Base-by-base conservation (phyloP, 2,329 filamentous ascomycete species). In the Cryphonectria carpinicola region DNA sequence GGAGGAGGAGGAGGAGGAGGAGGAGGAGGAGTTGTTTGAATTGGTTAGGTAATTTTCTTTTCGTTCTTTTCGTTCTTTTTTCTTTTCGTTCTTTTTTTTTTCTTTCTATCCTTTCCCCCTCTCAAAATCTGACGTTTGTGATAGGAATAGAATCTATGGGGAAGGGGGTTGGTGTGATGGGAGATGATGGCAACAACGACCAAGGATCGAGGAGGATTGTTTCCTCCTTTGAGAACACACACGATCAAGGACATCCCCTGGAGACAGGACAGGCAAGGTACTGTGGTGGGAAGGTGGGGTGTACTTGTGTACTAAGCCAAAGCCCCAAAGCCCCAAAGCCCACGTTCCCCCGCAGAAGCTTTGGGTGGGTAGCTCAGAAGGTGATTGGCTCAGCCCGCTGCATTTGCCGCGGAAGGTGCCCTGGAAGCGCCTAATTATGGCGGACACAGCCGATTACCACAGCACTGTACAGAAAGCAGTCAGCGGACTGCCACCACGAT, bases 111-210 rank as follows among this genome's bases (percentile, higher is more conserved):
- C 6, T 14, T 28, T 54, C n/a, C 25, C n/a, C 49, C 22, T 56
- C n/a, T 28, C 17, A 58, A 39, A 14, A 61, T 61, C 58, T 61
- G 58, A 61, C 58, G 19, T 39, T 39, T 22, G 58, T 39, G 58
- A 61, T 39, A 37, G 58, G 54, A 58, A 58, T 58, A 58, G 54
- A 32, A 58, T 6, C 11, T n/a, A n/a, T 61, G 43, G 46, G 46
- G 43, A 32, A 32, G 19, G 19, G 19, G 19, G 11, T 39, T 11
- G 46, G 46, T 49, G 43, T 22, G 58, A 61, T 35, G 25, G 11
- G 49, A 46, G 10, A 28, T 28, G 28, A 58, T 32, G 19, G 58
- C 32, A 22, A 61, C 28, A 39, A n/a, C 19, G 22, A n/a, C 46
- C 22, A 49, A 25, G 35, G 58, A 39, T 37, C 19, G 58, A 61